These are phyloP conservation scores for Chytriomyces hyalinus DNA, from an alignment of 192 early-diverging fungal genomes.

Conservation along the genomic window DNA sequence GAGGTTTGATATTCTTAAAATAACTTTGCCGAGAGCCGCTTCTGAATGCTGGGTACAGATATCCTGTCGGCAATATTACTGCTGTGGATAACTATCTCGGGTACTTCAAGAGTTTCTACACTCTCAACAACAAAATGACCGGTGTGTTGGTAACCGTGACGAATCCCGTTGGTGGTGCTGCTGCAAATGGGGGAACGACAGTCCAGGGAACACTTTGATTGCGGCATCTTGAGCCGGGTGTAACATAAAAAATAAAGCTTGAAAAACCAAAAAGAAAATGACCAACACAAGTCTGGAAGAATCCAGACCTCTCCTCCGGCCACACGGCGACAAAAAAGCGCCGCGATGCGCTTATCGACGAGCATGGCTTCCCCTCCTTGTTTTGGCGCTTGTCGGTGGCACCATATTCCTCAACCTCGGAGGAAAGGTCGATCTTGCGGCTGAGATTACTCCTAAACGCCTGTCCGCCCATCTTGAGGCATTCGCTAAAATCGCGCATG, in stretches of 20 bases:
- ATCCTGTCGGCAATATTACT: constrained; percentile 36
- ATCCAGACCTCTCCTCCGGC: too few species aligned
- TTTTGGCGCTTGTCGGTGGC: constrained; percentile 2
- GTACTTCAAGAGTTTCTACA: constrained; percentile 38
- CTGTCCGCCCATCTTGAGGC: constrained; percentile 17
- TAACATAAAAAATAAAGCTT: too few species aligned
- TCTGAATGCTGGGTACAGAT: constrained; percentile 5
- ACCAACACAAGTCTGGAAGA: too few species aligned
- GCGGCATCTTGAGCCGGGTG: too few species aligned
- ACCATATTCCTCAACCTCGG: not conserved
- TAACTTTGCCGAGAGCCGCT: not conserved
- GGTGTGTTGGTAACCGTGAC: constrained; percentile 3
- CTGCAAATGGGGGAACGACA: not conserved
- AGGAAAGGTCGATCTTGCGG: not conserved
- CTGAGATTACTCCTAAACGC: constrained; percentile 1
- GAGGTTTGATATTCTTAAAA: not conserved
- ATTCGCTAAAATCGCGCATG: constrained; percentile 29
- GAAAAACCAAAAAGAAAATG: too few species aligned
- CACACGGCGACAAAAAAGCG: too few species aligned
- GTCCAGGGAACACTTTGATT: too few species aligned
- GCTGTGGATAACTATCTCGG: constrained; percentile 42
- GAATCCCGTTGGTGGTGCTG: not conserved
- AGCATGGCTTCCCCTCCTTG: not conserved
- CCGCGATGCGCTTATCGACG: too few species aligned
- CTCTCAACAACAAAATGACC: constrained; percentile 30